Evolutionary conservation across 352 stramenopile species (phyloP).

Genomic region (Sclerospora graminicola): DNA sequence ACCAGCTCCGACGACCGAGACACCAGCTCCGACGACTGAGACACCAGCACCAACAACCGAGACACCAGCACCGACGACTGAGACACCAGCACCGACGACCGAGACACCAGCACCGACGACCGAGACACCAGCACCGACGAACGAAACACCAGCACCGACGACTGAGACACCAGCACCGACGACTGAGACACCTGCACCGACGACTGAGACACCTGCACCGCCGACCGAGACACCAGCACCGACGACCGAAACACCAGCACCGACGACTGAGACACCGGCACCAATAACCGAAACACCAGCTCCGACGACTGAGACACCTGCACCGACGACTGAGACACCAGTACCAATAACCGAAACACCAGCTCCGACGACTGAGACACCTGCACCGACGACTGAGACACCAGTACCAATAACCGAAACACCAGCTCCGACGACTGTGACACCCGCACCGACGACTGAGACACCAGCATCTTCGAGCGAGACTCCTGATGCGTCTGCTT

Average conservation of each 20-base stretch:
- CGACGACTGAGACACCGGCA: background rate
- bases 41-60: no score
- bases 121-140: background rate
- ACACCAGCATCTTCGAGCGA: no score
- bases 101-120: background rate
- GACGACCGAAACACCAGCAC: background rate
- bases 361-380: background rate
- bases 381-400: no score
- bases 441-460: no score
- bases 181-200: background rate
- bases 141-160: background rate
- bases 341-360: background rate
- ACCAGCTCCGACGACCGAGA: constrained; percentile 1
- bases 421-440: background rate
- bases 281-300: no score
- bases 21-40: background rate
- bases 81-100: no score
- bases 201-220: no score
- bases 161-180: background rate
- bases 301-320: constrained; percentile 1
- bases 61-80: no score
- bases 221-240: constrained; percentile 1
- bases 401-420: background rate
- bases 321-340: no score
- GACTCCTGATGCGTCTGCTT: background rate